A percentile compares a stretch with the other conserved stretches of the same genome.
These are phyloP conservation scores for Alternaria gaisen DNA, from an alignment of 2,329 filamentous ascomycete genomes.

Conservation along the genomic window DNA sequence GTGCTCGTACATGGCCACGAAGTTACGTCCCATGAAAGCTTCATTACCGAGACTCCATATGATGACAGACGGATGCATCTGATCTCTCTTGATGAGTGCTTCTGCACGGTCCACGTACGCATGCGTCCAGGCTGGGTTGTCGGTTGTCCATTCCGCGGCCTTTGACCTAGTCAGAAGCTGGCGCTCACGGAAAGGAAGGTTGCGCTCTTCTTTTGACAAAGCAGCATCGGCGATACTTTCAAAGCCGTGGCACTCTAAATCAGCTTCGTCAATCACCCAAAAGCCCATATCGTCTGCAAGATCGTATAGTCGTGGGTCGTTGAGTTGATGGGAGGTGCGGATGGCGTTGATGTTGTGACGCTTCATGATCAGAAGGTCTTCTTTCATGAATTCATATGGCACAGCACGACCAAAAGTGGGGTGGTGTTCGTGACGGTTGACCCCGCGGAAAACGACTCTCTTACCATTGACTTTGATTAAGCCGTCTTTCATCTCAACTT, in stretches of 20 bases:
- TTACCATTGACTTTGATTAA: conserved; percentile 70
- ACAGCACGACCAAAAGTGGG: conserved; percentile 70
- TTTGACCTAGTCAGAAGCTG: conserved; percentile 64
- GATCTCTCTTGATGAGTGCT: conserved; percentile 72
- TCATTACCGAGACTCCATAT: conserved; percentile 80
- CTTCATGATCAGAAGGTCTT: conserved; percentile 74
- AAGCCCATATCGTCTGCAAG: conserved; percentile 72
- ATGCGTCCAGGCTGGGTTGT: conserved; percentile 68
- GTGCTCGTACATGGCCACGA: conserved; percentile 72
- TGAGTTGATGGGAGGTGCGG: conserved; percentile 73
- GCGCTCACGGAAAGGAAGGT: conserved; percentile 67
- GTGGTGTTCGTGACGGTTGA: conserved; percentile 77
- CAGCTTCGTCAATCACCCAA: conserved; percentile 68
- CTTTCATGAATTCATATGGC: conserved; percentile 67
- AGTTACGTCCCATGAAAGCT: conserved; percentile 74
- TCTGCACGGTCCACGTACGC: conserved; percentile 74
- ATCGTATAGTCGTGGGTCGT: conserved; percentile 67
- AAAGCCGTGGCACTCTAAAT: conserved; percentile 59
- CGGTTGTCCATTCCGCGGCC: conserved; percentile 67
- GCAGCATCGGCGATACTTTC: conserved; percentile 48
- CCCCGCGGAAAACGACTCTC: conserved; percentile 68
- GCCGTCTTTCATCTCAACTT: conserved; percentile 68
- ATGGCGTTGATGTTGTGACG: conserved; percentile 75
- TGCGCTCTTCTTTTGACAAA: conserved; percentile 32
- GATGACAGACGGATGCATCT: conserved; percentile 75